Evolutionary conservation across 2,329 filamentous ascomycete species (phyloP).

Genomic region (Iodosphaeria phyllophila): DNA sequence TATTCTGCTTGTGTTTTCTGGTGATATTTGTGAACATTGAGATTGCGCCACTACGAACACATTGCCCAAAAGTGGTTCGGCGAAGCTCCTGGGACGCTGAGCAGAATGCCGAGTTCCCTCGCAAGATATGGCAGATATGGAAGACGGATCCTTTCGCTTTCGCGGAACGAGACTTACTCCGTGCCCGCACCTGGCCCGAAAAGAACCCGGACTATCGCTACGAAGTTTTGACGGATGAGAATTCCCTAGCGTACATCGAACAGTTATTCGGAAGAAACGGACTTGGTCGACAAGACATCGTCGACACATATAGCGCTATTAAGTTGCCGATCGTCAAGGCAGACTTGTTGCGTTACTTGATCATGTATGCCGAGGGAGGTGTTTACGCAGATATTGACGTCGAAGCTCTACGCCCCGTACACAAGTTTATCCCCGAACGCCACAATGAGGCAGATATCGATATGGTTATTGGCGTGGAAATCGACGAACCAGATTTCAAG

Average conservation of each 20-base stretch:
- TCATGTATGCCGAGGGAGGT: constrained; percentile 49
- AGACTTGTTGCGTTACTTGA: constrained; percentile 44
- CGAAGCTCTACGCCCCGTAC: constrained; percentile 19
- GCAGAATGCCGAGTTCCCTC: constrained; percentile 29
- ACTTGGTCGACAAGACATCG: constrained; percentile 47
- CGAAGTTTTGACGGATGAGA: constrained; percentile 51
- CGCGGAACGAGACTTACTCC: constrained; percentile 40
- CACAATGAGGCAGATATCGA: constrained; percentile 47
- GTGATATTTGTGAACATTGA: constrained; percentile 27
- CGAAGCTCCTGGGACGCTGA: constrained; percentile 5
- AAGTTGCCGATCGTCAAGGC: constrained; percentile 48
- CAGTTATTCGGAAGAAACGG: constrained; percentile 45
- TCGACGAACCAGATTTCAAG: constrained; percentile 47
- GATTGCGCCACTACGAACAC: constrained; percentile 4
- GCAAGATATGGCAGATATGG: constrained; percentile 65
- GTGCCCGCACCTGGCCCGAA: constrained; percentile 43
- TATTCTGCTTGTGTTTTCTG: constrained; percentile 22
- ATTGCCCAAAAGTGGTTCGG: constrained; percentile 4
- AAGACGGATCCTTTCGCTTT: constrained; percentile 50
- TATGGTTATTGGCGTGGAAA: constrained; percentile 52
- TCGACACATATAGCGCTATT: constrained; percentile 38
- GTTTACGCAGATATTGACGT: constrained; percentile 26
- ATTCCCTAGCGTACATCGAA: constrained; percentile 49
- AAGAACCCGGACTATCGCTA: constrained; percentile 51
- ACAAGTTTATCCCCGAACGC: constrained; percentile 40